Evolutionary conservation across 108 stramenopile species (phyloP), one percentile per base, ranked within the genome.

Genomic region (Bacterosira constricta): DNA sequence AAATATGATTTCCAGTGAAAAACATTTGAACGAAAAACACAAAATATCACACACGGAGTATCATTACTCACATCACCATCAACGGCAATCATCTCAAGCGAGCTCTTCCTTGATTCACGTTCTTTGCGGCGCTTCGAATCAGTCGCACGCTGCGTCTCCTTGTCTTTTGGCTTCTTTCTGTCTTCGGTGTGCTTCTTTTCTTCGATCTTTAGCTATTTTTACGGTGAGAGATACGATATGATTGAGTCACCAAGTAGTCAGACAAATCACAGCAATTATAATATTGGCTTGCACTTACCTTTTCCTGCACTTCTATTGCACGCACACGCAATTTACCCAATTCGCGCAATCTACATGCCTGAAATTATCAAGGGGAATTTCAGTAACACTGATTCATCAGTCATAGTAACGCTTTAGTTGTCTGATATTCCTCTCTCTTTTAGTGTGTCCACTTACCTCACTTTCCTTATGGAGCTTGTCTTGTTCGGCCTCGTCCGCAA

Each of bases 271-370:
- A 37, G 45, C 6, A 63, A 25, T 62, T n/a, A 50, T n/a, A 3
- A 7, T 12, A 46, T 45, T 12, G 25, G 13, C 13, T 57, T 62
- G 9, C 25, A 44, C 72, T 52, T 10, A 65, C 69, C 55, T 66
- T 64, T 35, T 79, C 41, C 34, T 63, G 66, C 47, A 69, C 53
- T 42, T 77, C 54, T 44, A 49, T 77, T 9, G 55, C 46, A 36
- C 50, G 69, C 31, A 26, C 66, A 26, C 68, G 31, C 56, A 64
- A 64, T 10, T 36, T 38, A 23, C 63, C 52, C 62, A 77, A 41
- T 29, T 52, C 76, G 42, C 36, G 59, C 53, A 69, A 23, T 29
- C 54, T 55, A n/a, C 17, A 34, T 35, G 32, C 18, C 32, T 20
- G 18, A 8, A 55, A 53, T n/a, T n/a, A 55, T 12, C 17, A 55